These are phyloP conservation scores for Alternaria dauci DNA, from an alignment of 2,329 filamentous ascomycete genomes.

Conservation along the genomic window DNA sequence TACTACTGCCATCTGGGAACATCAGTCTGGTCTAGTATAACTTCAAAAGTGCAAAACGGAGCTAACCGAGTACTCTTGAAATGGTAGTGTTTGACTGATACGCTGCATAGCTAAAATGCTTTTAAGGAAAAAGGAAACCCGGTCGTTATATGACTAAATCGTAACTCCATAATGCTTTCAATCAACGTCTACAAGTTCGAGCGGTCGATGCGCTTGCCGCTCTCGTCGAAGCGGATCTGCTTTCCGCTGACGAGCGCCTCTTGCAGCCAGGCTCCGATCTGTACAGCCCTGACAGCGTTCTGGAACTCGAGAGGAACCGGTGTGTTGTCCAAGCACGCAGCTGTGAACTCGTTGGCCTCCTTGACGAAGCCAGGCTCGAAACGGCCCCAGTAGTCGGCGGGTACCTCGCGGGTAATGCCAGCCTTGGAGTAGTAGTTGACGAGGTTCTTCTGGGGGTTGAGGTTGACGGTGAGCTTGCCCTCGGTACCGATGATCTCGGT, in stretches of 20 bases:
- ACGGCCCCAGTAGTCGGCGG: slow-evolving; percentile 51
- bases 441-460: slow-evolving; percentile 43
- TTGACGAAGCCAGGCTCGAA: slow-evolving; percentile 53
- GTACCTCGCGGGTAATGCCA: slow-evolving; percentile 51
- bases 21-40: too few species aligned
- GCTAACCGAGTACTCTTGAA: too few species aligned
- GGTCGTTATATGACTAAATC: too few species aligned
- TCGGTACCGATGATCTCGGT: slow-evolving; percentile 7
- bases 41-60: too few species aligned
- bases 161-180: neutral
- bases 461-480: slow-evolving; percentile 25
- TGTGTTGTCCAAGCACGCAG: slow-evolving; percentile 47
- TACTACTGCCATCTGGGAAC: too few species aligned
- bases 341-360: slow-evolving; percentile 53
- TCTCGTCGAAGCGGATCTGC: slow-evolving; percentile 59
- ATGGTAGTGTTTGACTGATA: too few species aligned
- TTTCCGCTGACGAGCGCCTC: slow-evolving; percentile 63
- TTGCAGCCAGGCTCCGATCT: slow-evolving; percentile 61
- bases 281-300: slow-evolving; percentile 46
- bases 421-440: slow-evolving; percentile 44
- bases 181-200: slow-evolving; percentile 23
- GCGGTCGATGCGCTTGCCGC: slow-evolving; percentile 27
- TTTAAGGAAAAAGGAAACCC: too few species aligned
- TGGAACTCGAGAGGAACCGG: slow-evolving; percentile 49
- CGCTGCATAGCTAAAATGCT: too few species aligned